Evolutionary conservation across 1,284 basidiomycete species (phyloP), one percentile per base, ranked within the genome.

Genomic region (Cystobasidiaceae sp.): DNA sequence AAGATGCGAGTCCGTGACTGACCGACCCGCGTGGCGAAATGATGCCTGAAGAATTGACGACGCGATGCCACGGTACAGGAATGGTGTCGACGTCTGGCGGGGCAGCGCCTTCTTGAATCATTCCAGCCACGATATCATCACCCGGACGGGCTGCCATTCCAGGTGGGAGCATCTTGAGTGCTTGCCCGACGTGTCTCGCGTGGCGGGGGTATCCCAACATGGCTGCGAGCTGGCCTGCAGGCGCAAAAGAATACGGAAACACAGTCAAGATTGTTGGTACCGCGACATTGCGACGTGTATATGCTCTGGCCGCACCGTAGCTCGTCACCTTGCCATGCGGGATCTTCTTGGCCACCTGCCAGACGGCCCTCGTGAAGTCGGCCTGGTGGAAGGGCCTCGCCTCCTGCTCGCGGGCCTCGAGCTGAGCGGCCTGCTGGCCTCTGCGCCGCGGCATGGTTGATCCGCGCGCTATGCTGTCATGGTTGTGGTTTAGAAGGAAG

Each of bases 81-180:
- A 54, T 54, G 5, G 68, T 70, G 43, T 72, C 30, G 6, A 15
- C 19, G 4, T 25, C 46, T 28, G 17, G n/a, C 27, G 17, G 19
- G n/a, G 17, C 46, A 25, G 46, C n/a, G 7, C 21, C 21, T 15
- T 49, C 27, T 27, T 19, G 17, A 21, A 27, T 15, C 4, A 25
- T 4, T n/a, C n/a, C n/a, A n/a, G n/a, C n/a, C n/a, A n/a, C n/a
- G n/a, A n/a, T n/a, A n/a, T n/a, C n/a, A n/a, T n/a, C n/a, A n/a
- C n/a, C n/a, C n/a, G n/a, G n/a, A n/a, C n/a, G n/a, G n/a, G n/a
- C n/a, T n/a, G n/a, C n/a, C n/a, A n/a, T n/a, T n/a, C n/a, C n/a
- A 7, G 30, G n/a, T 0, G 71, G 71, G 2, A 72, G 62, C 15
- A 71, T 71, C 39, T 73, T 73, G 21, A 73, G 55, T 1, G 70